Evolutionary conservation across 345 rosid species (phyloP), one percentile per base, ranked within the genome.

Genomic region (Gossypium arboreum): DNA sequence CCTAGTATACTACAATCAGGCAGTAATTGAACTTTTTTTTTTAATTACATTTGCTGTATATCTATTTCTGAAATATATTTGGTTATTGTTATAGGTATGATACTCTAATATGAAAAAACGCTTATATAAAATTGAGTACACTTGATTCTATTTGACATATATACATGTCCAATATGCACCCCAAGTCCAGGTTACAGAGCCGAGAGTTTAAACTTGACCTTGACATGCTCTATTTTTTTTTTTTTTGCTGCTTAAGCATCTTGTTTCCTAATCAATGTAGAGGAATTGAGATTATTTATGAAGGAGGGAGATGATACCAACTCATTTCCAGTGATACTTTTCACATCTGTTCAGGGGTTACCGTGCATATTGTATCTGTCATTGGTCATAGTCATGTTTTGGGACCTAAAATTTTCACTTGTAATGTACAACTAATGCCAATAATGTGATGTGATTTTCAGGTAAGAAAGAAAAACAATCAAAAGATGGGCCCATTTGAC

Each of bases 401-500:
- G 41, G 18, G 77, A 54, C n/a, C 50, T 62, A 47, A 25, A 15
- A 25, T 9, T 17, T 34, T 72, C n/a, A 13, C 34, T 16, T 3
- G 4, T 24, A 16, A 51, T 25, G 22, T 29, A 45, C 61, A 64
- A 41, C 72, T 81, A 64, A 80, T 17, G 29, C 25, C 1, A 44
- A 8, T 12, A 55, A 43, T 12, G 51, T 76, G 24, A 15, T 71
- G 12, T 74, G 62, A 27, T 67, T 74, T 81, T 61, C 85, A 94
- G 98, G 97, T 94, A 77, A 91, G 71, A 78, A 79, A 82, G 77
- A 94, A 87, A 77, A 86, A 82, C 74, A 88, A 83, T 77, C 97
- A 88, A 80, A 91, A 43, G 72, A 84, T 94, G 13, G 98, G 98
- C 20, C 99, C 98, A 73, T 95, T 79, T 79, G 98, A 95, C 83